These are phyloP conservation scores for Malbranchea zuffiana DNA, from an alignment of 2,329 filamentous ascomycete genomes.

Conservation along the genomic window DNA sequence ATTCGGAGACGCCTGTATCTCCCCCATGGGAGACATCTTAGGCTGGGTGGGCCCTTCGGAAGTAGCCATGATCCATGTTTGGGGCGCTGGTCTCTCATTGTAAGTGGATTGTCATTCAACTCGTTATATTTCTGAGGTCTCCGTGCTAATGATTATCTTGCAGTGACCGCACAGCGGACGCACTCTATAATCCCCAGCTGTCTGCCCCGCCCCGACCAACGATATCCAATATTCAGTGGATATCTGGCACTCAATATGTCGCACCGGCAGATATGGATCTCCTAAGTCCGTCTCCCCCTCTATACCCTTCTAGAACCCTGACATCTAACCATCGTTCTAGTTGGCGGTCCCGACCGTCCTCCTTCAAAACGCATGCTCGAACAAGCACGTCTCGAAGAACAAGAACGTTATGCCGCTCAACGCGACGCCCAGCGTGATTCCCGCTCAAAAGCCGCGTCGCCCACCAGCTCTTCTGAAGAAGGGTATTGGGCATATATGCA, in stretches of 20 bases:
- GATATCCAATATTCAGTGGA: constrained; percentile 93
- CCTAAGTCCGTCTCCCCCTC: constrained; percentile 44
- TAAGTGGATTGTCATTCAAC: constrained; percentile 39
- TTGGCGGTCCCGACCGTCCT: constrained; percentile 78
- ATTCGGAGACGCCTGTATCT: constrained; percentile 59
- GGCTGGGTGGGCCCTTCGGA: constrained; percentile 85
- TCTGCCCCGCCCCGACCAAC: constrained; percentile 70
- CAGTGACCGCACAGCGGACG: constrained; percentile 50
- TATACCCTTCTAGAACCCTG: not conserved
- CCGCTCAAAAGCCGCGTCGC: constrained; percentile 9
- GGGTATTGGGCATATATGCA: constrained; percentile 69
- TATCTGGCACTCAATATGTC: constrained; percentile 85
- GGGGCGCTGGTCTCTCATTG: constrained; percentile 60
- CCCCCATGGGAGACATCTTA: constrained; percentile 68
- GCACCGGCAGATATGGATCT: constrained; percentile 79
- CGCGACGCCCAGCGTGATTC: constrained; percentile 15
- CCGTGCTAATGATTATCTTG: too few species aligned
- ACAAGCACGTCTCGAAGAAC: constrained; percentile 64
- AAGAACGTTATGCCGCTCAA: constrained; percentile 37
- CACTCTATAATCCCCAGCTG: constrained; percentile 65
- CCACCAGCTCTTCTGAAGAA: constrained; percentile 44
- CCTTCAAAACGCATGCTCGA: constrained; percentile 80
- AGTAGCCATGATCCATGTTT: constrained; percentile 69
- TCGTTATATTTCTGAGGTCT: not conserved
- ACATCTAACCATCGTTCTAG: constrained; percentile 21